Evolutionary conservation across 2,329 filamentous ascomycete genomes (phyloP), one percentile per base, ranked within the genome.

Genomic region (Zarea fungicola): DNA sequence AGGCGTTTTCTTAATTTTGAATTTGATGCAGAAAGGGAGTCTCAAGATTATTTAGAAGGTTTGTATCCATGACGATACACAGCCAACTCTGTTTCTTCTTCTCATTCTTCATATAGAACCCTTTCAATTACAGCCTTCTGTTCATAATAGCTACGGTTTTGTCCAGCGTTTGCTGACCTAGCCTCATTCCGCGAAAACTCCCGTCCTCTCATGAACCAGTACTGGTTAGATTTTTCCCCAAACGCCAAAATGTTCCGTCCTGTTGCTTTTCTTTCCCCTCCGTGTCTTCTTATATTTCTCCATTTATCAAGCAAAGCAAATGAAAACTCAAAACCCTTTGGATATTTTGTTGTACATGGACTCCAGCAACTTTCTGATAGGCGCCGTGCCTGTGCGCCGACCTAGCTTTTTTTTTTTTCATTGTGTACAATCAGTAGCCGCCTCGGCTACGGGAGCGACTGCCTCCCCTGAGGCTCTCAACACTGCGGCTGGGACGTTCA

Each of bases 401-500:
- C 7, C 18, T 23, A 8, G 6, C n/a, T 11, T 13, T 22, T 44
- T 6, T 26, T n/a, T 6, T 13, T 19, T 22, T 9, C n/a, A 13
- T 36, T 11, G 22, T 11, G n/a, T 11, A n/a, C n/a, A n/a, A 39
- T 31, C 16, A 47, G 61, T 54, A 64, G 42, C 67, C 66, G 42
- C 62, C 62, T 26, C 60, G 63, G 50, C 66, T 73, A 40, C 65
- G 64, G 31, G 71, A 73, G n/a, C n/a, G n/a, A n/a, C n/a, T n/a
- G n/a, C n/a, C n/a, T n/a, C 28, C 42, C n/a, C 41, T 64, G 65
- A 48, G 66, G 55, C 67, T 69, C 39, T 63, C 67, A 53, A 76
- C 42, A 53, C 65, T 71, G 36, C 68, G 70, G 48, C 73, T 77
- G 8, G 69, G 72, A 53, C 75, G 80, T 34, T 75, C 57, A 22